phyloP scores from a whole-genome alignment of 345 rosid genomes.

The Xanthoceras sorbifolium region DNA sequence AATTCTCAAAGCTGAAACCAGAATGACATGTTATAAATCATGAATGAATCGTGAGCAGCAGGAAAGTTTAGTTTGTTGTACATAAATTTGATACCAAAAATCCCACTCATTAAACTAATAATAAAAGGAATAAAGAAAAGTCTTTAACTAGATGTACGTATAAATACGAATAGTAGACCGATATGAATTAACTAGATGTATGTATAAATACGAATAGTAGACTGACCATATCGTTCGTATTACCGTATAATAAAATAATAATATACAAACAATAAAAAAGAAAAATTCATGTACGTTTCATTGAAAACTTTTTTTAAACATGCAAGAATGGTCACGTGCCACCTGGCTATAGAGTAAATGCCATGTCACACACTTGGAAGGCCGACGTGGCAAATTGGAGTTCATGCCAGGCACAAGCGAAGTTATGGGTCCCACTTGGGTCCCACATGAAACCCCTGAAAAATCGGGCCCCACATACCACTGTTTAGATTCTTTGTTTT shows the following conservation, averaged over 20 bases:
- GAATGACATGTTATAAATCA: not conserved
- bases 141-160: no score
- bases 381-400: not conserved
- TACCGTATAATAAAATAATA: not conserved
- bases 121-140: not conserved
- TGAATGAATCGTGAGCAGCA: not conserved
- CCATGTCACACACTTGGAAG: not conserved
- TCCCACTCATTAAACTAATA: not conserved
- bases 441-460: not conserved
- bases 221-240: no score
- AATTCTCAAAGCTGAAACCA: not conserved
- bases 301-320: no score
- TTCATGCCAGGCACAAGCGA: no score
- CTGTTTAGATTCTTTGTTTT: not conserved
- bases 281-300: no score
- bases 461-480: not conserved
- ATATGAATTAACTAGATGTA: no score
- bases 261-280: not conserved
- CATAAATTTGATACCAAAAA: not conserved
- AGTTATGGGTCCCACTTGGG: conserved; percentile 9
- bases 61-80: not conserved
- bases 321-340: no score
- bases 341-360: not conserved
- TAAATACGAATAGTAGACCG: no score
- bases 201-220: not conserved